Percentiles rank a stretch among this genome's conserved stretches.
Evolutionary conservation across 2,329 filamentous ascomycete species (phyloP).

Genomic region (Penicillium sp.): DNA sequence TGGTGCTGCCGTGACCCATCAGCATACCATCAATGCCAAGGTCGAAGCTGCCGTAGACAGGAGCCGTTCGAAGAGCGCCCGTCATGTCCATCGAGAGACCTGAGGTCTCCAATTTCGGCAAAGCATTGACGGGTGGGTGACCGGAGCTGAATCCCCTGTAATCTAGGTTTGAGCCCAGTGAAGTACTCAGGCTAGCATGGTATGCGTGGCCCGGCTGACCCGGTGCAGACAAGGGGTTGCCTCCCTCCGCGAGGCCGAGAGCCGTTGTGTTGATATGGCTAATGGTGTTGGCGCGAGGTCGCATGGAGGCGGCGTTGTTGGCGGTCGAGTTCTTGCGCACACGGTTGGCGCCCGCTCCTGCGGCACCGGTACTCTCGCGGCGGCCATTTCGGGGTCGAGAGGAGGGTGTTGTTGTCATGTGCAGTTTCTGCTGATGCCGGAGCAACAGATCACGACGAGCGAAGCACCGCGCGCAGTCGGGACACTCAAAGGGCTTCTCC

Average conservation of each 20-base stretch:
- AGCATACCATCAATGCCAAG: conserved; percentile 65
- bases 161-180: conserved; percentile 49
- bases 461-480: conserved; percentile 90
- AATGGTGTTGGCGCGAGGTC: conserved; percentile 91
- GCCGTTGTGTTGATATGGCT: conserved; percentile 78
- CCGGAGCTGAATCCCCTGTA: conserved; percentile 60
- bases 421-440: conserved; percentile 96
- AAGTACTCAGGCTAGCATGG: conserved; percentile 67
- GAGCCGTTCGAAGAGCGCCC: conserved; percentile 71
- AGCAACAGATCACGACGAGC: conserved; percentile 85
- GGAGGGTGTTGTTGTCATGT: conserved; percentile 84
- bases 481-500: conserved; percentile 97
- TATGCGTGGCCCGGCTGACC: conserved; percentile 52
- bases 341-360: conserved; percentile 54
- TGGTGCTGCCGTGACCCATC: conserved; percentile 58
- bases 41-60: conserved; percentile 63
- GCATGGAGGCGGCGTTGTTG: conserved; percentile 56
- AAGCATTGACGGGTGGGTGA: conserved; percentile 54
- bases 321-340: conserved; percentile 91
- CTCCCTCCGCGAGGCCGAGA: conserved; percentile 55
- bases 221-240: conserved; percentile 22
- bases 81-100: conserved; percentile 61
- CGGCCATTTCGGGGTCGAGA: conserved; percentile 75
- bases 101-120: conserved; percentile 79
- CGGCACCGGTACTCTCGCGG: conserved; percentile 76